A percentile compares a stretch with the other conserved stretches of the same genome.
Conservation (phyloP, 257 asterid species). For the Salvia miltiorrhiza region DNA sequence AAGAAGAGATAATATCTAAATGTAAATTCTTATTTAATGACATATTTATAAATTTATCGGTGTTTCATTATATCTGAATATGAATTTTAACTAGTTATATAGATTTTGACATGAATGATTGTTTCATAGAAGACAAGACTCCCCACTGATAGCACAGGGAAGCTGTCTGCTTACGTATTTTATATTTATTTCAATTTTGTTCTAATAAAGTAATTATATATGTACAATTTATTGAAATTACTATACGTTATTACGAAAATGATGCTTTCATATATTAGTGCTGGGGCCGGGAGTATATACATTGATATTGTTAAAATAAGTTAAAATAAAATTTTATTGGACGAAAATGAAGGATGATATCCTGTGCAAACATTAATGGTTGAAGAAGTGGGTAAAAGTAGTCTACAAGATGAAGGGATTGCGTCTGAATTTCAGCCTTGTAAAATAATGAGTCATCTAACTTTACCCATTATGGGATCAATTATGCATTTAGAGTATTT, state of each 20-base stretch:
- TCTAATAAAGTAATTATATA: background rate
- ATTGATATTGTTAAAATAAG: background rate
- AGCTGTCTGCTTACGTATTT: background rate
- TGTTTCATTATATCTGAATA: too few relatives aligned
- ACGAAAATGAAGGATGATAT: background rate
- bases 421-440: conserved; percentile 6
- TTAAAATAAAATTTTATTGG: background rate
- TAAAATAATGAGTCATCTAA: conserved; percentile 5
- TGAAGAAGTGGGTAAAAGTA: background rate
- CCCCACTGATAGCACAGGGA: too few relatives aligned
- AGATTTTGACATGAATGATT: too few relatives aligned
- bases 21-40: too few relatives aligned
- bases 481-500: background rate
- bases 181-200: background rate
- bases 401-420: background rate
- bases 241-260: too few relatives aligned
- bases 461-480: background rate
- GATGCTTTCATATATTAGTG: too few relatives aligned
- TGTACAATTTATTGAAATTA: background rate
- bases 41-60: too few relatives aligned
- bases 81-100: too few relatives aligned
- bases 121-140: too few relatives aligned
- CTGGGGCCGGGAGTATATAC: too few relatives aligned
- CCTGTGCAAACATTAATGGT: background rate
- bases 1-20: too few relatives aligned